phyloP scores from a whole-genome alignment of 768 basidiomycete genomes.

The Auricularia sp. region DNA sequence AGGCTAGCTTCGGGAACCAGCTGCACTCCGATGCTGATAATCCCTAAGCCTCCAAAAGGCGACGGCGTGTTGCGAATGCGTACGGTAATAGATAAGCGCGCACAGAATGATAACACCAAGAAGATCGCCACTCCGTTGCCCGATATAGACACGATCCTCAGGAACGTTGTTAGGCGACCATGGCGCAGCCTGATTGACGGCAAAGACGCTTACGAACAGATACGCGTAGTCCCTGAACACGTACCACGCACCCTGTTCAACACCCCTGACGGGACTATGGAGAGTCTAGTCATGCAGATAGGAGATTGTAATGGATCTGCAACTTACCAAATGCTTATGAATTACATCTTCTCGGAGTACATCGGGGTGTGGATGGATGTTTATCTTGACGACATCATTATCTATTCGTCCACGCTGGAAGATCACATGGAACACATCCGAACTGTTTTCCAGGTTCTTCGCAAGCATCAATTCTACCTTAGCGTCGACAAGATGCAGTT shows the following conservation, averaged over 20 bases:
- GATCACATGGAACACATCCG: conserved; percentile 8
- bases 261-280: conserved; percentile 10
- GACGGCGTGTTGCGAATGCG: conserved; percentile 1
- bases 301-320: conserved; percentile 10
- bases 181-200: conserved; percentile 3
- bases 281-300: conserved; percentile 11
- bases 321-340: conserved; percentile 10
- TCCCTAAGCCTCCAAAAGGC: background rate
- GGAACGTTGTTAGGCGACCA: background rate
- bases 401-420: conserved; percentile 6
- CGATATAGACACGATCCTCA: conserved; percentile 6
- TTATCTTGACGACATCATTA: conserved; percentile 12
- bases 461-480: conserved; percentile 6
- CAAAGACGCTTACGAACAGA: conserved; percentile 15
- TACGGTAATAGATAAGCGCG: conserved; percentile 5
- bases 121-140: conserved; percentile 7
- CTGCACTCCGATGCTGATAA: conserved; percentile 8
- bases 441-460: conserved; percentile 2
- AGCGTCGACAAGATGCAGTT: conserved; percentile 4
- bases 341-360: conserved; percentile 7
- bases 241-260: conserved; percentile 9
- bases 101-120: conserved; percentile 7
- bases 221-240: conserved; percentile 4
- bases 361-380: conserved; percentile 11
- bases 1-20: conserved; percentile 2